Evolutionary conservation across 805 yeast species (phyloP), one percentile per base, ranked within the genome.

Genomic region (Teunomyces tritomae): DNA sequence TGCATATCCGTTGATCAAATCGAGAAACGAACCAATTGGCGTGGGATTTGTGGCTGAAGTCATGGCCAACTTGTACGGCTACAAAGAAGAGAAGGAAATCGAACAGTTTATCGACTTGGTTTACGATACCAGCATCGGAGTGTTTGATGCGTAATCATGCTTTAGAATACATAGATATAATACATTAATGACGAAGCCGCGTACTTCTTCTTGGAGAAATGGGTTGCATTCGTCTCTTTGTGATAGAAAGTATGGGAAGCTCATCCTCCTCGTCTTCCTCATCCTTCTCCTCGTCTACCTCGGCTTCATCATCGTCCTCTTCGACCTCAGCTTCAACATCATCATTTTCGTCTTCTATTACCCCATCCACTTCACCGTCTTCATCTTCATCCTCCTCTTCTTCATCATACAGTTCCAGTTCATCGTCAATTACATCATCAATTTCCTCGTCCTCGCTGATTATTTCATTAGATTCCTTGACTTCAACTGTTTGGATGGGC

Each of bases 1-100:
- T 39, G 59, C 68, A 0, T 54, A 61, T 13, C 83, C 84, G 3
- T 54, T 89, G 73, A 78, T 94, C 37, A 86, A 86, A 53, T 85
- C 92, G 0, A 76, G 99, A 59, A 90, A 94, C 63, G 99, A 94
- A 65, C 99, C 99, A 0, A 90, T 95, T 44, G 77, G 81, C 39
- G 82, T 94, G 46, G 89, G 89, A 2, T 80, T 82, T 48, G 90
- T 90, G 0, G 97, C 95, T 1, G 80, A 77, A 48, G 62, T 72
- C 26, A 54, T 73, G 62, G 60, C 70, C 29, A 56, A 52, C 28
- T 49, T 73, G 17, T 65, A 71, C 47, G 68, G 64, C 0, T 45
- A 68, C 5, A 52, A 51, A 14, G 59, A 56, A 1, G 67, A 61
- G 4, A 43, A 53, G 28, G 70, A 71, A 33, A 54, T 66, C 6